Base-by-base conservation (phyloP, 371 early-diverging fungal species). In the Apophysomyces trapeziformis region DNA sequence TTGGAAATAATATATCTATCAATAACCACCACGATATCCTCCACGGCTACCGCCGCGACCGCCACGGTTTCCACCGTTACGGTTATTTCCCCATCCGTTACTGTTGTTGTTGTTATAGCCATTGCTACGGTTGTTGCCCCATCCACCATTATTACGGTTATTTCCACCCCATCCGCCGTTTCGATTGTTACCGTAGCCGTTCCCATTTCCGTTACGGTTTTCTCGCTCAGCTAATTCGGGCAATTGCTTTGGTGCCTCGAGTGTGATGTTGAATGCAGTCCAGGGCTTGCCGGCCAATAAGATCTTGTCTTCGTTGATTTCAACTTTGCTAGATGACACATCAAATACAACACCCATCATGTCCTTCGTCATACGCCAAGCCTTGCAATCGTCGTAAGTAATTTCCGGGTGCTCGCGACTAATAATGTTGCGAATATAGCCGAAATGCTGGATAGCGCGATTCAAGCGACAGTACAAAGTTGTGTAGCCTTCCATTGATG, bases 311-410 rank as follows among this genome's bases (percentile, higher is more conserved):
- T 78, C 75, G 57, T 72, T 69, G 14, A 85, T 76, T 72, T 92
- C 86, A 21, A 93, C 79, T 70, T 94, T 88, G 38, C 79, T 78
- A 2, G 87, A 79, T 5, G 69, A 73, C 38, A 95, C 77, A 83
- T 97, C 97, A 59, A 92, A 92, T 5, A 94, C 92, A 21, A 92
- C 94, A 47, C 94, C 93, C 75, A 39, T 82, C 67, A 83, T 85
- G 59, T 96, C 96, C 65, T 83, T 87, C 61, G 89, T 89, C 86
- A 95, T 91, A 47, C 93, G 85, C 92, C 93, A 94, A 56, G 85
- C 83, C 65, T 76, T 83, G 67, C 85, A 76, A 63, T 90, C 92
- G 57, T 87, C 90, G 39, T 87, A 89, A 18, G 72, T 68, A 11
- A 92, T 74, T 47, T 87, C 87, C 7, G 94, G 92, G 68, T 86